Conservation (phyloP, 2,329 filamentous ascomycete genomes). For the Phyllosticta paracitricarpa region DNA sequence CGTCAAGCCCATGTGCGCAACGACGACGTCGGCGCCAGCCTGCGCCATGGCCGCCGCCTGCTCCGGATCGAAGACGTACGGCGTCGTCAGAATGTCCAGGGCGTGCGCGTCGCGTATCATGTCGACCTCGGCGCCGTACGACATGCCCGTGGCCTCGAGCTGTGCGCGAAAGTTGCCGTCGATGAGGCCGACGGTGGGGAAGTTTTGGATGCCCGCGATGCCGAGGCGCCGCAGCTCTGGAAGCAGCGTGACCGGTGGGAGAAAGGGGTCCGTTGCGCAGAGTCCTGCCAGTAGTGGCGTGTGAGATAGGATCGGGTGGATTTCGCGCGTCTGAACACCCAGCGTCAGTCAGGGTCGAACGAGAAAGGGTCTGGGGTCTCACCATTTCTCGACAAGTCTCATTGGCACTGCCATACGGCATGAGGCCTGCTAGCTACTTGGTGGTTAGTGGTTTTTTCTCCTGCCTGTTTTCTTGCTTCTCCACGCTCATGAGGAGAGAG, state of each 20-base stretch:
- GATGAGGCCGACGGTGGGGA: constrained; percentile 59
- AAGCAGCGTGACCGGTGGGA: constrained; percentile 51
- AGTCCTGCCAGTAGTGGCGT: constrained; percentile 62
- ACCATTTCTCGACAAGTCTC: constrained; percentile 61
- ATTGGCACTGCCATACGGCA: constrained; percentile 64
- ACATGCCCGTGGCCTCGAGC: constrained; percentile 64
- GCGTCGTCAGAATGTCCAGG: constrained; percentile 55
- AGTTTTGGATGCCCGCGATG: constrained; percentile 63
- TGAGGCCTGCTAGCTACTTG: constrained; percentile 49
- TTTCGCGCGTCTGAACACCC: constrained; percentile 45
- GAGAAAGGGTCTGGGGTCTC: background rate
- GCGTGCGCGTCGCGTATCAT: constrained; percentile 52
- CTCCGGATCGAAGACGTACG: constrained; percentile 57
- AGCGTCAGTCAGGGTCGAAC: background rate
- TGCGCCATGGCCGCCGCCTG: constrained; percentile 53
- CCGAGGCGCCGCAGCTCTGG: constrained; percentile 50
- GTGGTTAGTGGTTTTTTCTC: background rate
- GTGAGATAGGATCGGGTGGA: constrained; percentile 53
- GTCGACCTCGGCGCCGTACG: constrained; percentile 56
- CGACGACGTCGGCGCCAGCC: constrained; percentile 57
- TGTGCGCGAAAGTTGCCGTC: constrained; percentile 58
- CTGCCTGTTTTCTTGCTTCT: background rate
- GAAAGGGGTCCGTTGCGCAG: constrained; percentile 61
- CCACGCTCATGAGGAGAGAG: background rate
- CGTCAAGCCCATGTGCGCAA: constrained; percentile 60